Evolutionary conservation across 805 yeast genomes (phyloP), one percentile per base, ranked within the genome.

Genomic region (Yarrowia yakushimensis): DNA sequence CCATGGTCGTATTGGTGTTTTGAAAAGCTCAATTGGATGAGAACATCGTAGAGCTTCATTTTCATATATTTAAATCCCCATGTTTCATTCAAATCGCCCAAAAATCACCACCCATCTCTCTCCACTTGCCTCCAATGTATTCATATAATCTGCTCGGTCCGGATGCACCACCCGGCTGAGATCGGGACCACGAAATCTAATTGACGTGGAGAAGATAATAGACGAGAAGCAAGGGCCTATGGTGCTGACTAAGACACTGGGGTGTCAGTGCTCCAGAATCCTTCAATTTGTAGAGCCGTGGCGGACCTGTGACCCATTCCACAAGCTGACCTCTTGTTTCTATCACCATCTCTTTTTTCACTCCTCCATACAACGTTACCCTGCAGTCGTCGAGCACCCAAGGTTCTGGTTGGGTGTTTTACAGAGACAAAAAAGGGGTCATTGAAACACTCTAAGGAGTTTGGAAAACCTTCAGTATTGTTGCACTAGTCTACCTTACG

Each of bases 61-160:
- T 27, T 2, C 0, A 18, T 27, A 9, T 9, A 3, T 25, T 25
- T n/a, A 3, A n/a, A n/a, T 28, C 0, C 1, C 17, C 12, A 10
- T n/a, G n/a, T n/a, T n/a, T n/a, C n/a, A n/a, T n/a, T n/a, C n/a
- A n/a, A n/a, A n/a, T n/a, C 33, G 13, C 5, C 34, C 34, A 45
- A 27, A 17, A 13, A n/a, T 10, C 13, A 17, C n/a, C n/a, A n/a
- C n/a, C n/a, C n/a, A n/a, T n/a, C n/a, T n/a, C n/a, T n/a, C n/a
- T n/a, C n/a, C n/a, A 15, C 31, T 45, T 45, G 52, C 52, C 52
- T 45, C 36, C 52, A 45, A 45, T 18, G 17, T 28, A 7, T 30
- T 30, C 36, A 43, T 43, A 22, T 17, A 45, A 45, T 45, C 52
- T 45, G 52, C 37, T 45, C 52, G 52, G 52, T 45, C 52, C 52